phyloP scores from a whole-genome alignment of 495 filamentous ascomycete genomes.

The Aspergillus campestris region DNA sequence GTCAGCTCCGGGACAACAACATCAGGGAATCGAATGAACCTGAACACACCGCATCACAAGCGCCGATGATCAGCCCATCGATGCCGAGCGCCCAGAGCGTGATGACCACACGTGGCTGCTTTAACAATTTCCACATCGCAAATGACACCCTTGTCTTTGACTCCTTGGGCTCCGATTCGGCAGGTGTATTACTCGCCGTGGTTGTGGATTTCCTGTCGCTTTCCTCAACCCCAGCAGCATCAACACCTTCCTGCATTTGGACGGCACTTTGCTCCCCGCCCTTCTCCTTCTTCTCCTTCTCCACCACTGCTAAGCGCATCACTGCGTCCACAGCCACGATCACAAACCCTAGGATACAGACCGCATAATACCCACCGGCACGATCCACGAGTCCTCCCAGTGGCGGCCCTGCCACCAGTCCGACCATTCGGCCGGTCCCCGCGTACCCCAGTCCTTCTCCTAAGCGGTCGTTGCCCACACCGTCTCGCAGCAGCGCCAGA shows the following conservation, averaged over 20 bases:
- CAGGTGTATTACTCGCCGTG: not conserved
- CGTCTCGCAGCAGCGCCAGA: slow-evolving; percentile 63
- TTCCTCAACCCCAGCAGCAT: too few relatives aligned
- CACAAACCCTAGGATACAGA: slow-evolving; percentile 57
- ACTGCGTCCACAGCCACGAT: slow-evolving; percentile 54
- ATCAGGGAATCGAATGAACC: not conserved
- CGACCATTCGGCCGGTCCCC: slow-evolving; percentile 53
- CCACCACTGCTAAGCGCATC: slow-evolving; percentile 53
- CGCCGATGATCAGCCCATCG: slow-evolving; percentile 10
- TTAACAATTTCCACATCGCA: slow-evolving; percentile 2
- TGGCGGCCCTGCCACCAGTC: slow-evolving; percentile 56
- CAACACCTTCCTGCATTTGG: too few relatives aligned
- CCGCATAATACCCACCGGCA: slow-evolving; percentile 53
- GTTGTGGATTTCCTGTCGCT: too few relatives aligned
- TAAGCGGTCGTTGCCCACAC: slow-evolving; percentile 49
- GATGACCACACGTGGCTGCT: slow-evolving; percentile 10
- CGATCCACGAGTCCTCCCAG: slow-evolving; percentile 65
- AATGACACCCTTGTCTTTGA: not conserved
- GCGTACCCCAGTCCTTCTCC: slow-evolving; percentile 64
- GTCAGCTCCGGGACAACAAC: not conserved
- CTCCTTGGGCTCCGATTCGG: not conserved
- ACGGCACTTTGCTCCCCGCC: too few relatives aligned
- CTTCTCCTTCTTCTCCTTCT: slow-evolving; percentile 54
- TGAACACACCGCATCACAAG: slow-evolving; percentile 13
- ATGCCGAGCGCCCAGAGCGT: slow-evolving; percentile 11